Percentiles rank a stretch among this genome's conserved stretches.
Evolutionary conservation across 1,284 basidiomycete species (phyloP).

Genomic region (Papiliotrema fonsecae): DNA sequence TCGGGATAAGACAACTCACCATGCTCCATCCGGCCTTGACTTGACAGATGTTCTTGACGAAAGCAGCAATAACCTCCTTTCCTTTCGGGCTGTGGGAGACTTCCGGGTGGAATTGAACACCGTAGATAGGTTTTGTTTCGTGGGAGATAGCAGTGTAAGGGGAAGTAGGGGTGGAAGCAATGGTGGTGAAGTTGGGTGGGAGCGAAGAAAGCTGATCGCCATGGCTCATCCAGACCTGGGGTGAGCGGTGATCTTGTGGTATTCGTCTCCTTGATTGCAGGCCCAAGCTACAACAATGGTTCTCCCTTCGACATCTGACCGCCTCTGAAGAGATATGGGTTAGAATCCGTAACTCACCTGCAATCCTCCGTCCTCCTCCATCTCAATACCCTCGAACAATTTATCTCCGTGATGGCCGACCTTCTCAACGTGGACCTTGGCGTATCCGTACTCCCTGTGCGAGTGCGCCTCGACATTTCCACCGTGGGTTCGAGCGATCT

Average conservation of each 20-base stretch:
- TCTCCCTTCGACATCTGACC: background rate
- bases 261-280: too few relatives aligned
- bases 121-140: conserved; percentile 82
- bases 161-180: conserved; percentile 81
- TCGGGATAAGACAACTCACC: conserved; percentile 52
- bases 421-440: conserved; percentile 70
- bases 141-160: conserved; percentile 94
- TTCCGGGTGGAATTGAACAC: conserved; percentile 98
- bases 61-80: conserved; percentile 83
- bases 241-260: too few relatives aligned
- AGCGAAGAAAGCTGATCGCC: conserved; percentile 85
- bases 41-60: conserved; percentile 79
- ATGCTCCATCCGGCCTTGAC: conserved; percentile 90
- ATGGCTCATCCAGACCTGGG: conserved; percentile 99
- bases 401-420: conserved; percentile 65
- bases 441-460: conserved; percentile 93
- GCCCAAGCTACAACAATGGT: too few relatives aligned
- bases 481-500: conserved; percentile 86
- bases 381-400: conserved; percentile 76
- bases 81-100: conserved; percentile 92
- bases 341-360: conserved; percentile 12
- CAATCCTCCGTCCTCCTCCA: conserved; percentile 34
- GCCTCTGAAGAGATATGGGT: background rate
- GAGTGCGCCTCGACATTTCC: conserved; percentile 85
- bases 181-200: conserved; percentile 79